Percentiles rank a stretch among this genome's conserved stretches.
Evolutionary conservation across 768 basidiomycete species (phyloP).

Genomic region (Collybia mongolica): DNA sequence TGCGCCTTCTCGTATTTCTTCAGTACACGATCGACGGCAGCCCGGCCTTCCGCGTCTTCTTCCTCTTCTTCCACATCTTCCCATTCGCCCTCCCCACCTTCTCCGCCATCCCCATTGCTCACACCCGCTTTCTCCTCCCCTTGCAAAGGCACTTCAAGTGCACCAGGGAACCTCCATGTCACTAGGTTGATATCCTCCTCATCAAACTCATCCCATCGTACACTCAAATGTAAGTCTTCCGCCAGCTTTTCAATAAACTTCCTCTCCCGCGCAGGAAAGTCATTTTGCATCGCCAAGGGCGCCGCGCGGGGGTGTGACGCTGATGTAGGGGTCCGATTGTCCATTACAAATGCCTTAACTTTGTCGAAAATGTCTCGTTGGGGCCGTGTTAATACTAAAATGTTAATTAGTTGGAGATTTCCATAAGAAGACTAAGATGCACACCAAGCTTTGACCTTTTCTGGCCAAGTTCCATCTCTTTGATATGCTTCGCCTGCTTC

Average conservation of each 20-base stretch:
- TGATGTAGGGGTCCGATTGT: conserved; percentile 33
- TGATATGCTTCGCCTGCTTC: conserved; percentile 76
- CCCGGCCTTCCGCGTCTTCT: conserved; percentile 68
- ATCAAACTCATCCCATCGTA: conserved; percentile 95
- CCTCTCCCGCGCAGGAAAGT: conserved; percentile 77
- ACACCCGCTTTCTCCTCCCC: conserved; percentile 26
- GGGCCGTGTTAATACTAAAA: conserved; percentile 63
- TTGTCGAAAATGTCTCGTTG: conserved; percentile 80
- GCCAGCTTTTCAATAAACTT: conserved; percentile 77
- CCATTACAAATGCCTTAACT: conserved; percentile 74
- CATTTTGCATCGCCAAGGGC: conserved; percentile 69
- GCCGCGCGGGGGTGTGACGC: conserved; percentile 31
- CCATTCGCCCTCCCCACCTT: conserved; percentile 39
- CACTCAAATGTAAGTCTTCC: conserved; percentile 69
- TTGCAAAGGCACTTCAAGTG: conserved; percentile 24
- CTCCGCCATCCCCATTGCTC: conserved; percentile 8
- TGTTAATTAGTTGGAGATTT: background rate
- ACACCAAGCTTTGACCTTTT: conserved; percentile 65
- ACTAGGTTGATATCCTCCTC: conserved; percentile 78
- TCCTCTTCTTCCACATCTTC: conserved; percentile 45
- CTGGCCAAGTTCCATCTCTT: conserved; percentile 60
- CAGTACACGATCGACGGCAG: conserved; percentile 80
- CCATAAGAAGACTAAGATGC: conserved; percentile 12
- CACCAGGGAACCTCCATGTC: conserved; percentile 60
- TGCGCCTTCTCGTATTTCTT: conserved; percentile 87